A percentile compares a stretch with the other conserved stretches of the same genome.
Conservation (phyloP, 495 filamentous ascomycete genomes). For the Aspergillus incahuasiensis region DNA sequence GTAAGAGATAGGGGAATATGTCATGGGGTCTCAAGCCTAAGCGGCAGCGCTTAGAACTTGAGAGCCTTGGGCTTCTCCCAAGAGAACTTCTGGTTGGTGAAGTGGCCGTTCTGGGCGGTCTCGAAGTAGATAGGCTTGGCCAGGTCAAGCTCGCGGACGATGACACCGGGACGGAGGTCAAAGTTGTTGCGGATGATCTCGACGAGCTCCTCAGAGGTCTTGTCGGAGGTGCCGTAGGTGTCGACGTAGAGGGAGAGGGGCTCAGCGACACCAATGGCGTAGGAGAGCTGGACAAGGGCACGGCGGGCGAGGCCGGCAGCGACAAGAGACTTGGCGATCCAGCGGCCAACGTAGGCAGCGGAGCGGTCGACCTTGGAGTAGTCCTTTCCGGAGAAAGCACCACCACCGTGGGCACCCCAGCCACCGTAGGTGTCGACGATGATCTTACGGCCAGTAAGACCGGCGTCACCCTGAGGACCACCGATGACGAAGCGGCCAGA, state of each 20-base stretch:
- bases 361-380: conserved; percentile 99
- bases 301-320: conserved; percentile 82
- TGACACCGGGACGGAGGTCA: conserved; percentile 94
- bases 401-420: conserved; percentile 99
- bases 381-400: conserved; percentile 99
- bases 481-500: conserved; percentile 98
- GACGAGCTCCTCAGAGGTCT: conserved; percentile 86
- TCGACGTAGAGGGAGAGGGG: conserved; percentile 79
- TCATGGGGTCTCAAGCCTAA: conserved; percentile 3
- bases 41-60: conserved; percentile 61
- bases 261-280: conserved; percentile 98
- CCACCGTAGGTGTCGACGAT: conserved; percentile 99
- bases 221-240: conserved; percentile 62
- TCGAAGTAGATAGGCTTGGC: conserved; percentile 94
- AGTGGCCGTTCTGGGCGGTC: conserved; percentile 99
- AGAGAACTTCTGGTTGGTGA: conserved; percentile 94
- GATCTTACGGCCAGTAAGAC: conserved; percentile 98
- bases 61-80: conserved; percentile 98
- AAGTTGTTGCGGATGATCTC: conserved; percentile 93
- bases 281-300: conserved; percentile 92
- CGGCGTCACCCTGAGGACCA: conserved; percentile 97
- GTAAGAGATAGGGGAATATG: conserved; percentile 25
- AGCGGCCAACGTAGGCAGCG: conserved; percentile 93
- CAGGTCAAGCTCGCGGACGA: conserved; percentile 95
- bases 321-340: conserved; percentile 98